phyloP scores from a whole-genome alignment of 2,329 filamentous ascomycete species.

The Aureobasidium sp. region DNA sequence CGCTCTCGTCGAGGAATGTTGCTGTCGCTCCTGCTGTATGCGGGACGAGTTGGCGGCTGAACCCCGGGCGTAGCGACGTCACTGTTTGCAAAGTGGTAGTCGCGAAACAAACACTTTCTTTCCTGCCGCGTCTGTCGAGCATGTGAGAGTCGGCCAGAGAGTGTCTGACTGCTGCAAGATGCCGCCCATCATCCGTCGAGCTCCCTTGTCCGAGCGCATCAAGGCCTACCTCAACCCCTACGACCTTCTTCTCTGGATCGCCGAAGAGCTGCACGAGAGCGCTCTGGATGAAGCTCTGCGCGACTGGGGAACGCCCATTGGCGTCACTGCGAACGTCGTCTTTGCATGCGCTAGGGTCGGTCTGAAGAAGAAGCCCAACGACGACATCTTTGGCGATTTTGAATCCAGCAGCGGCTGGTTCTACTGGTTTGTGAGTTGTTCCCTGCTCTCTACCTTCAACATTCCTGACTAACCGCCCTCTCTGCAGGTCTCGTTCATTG shows the following conservation, averaged over 20 bases:
- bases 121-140: not conserved
- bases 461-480: not conserved
- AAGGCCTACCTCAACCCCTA: constrained; percentile 74
- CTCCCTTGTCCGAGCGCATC: constrained; percentile 73
- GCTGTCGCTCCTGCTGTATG: not conserved
- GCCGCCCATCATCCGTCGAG: constrained; percentile 75
- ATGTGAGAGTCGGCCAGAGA: not conserved
- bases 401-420: constrained; percentile 56
- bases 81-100: constrained; percentile 6
- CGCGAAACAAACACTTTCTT: not conserved
- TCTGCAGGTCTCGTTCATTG: constrained; percentile 48
- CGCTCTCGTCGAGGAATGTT: not conserved
- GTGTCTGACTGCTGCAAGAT: constrained; percentile 28
- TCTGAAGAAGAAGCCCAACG: constrained; percentile 35
- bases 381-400: constrained; percentile 72
- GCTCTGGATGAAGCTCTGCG: constrained; percentile 78
- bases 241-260: constrained; percentile 85
- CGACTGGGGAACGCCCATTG: constrained; percentile 66
- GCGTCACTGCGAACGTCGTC: constrained; percentile 66
- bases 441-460: constrained; percentile 8
- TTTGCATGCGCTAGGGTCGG: constrained; percentile 64
- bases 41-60: not conserved
- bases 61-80: constrained; percentile 3
- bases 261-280: constrained; percentile 84
- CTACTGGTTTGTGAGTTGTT: constrained; percentile 52